Conservation (phyloP, 2,329 filamentous ascomycete species). For the Phaeosphaeriaceae sp. region DNA sequence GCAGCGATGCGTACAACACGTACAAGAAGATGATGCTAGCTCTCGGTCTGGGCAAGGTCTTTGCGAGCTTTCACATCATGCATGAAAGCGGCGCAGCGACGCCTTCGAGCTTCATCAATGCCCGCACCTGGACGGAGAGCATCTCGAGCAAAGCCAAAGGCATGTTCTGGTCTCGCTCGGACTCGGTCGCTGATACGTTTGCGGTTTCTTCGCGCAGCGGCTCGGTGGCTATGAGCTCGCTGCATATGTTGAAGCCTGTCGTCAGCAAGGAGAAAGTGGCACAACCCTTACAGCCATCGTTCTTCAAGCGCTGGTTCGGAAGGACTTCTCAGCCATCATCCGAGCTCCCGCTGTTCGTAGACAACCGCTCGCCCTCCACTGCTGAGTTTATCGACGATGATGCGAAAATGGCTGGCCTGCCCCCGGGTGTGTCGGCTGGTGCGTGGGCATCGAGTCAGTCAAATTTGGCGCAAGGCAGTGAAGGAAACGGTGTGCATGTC, state of each 20-base stretch:
- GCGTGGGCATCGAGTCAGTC: constrained; percentile 32
- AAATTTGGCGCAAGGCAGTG: constrained; percentile 4
- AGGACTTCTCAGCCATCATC: not conserved
- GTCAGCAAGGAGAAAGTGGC: constrained; percentile 13
- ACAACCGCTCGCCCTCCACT: not conserved
- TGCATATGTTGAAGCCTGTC: constrained; percentile 7
- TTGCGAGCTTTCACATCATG: constrained; percentile 34
- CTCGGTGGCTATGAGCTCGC: constrained; percentile 13
- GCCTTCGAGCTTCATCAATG: constrained; percentile 21
- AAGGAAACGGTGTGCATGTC: constrained; percentile 29
- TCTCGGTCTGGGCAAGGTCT: constrained; percentile 38
- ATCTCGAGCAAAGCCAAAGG: constrained; percentile 33
- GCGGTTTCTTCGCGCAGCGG: constrained; percentile 8
- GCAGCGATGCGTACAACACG: constrained; percentile 60
- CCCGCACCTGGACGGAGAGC: constrained; percentile 22
- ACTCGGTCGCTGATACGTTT: constrained; percentile 22
- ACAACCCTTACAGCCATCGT: constrained; percentile 8
- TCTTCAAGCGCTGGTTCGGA: constrained; percentile 17
- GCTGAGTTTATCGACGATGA: not conserved
- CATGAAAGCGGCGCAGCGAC: constrained; percentile 21
- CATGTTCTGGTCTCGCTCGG: constrained; percentile 28
- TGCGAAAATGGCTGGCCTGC: not conserved
- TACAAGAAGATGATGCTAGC: constrained; percentile 36
- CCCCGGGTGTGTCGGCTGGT: constrained; percentile 23
- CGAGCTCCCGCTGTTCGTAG: constrained; percentile 29